Evolutionary conservation across 1,284 basidiomycete species (phyloP).

Genomic region (Chondrostereum purpureum): DNA sequence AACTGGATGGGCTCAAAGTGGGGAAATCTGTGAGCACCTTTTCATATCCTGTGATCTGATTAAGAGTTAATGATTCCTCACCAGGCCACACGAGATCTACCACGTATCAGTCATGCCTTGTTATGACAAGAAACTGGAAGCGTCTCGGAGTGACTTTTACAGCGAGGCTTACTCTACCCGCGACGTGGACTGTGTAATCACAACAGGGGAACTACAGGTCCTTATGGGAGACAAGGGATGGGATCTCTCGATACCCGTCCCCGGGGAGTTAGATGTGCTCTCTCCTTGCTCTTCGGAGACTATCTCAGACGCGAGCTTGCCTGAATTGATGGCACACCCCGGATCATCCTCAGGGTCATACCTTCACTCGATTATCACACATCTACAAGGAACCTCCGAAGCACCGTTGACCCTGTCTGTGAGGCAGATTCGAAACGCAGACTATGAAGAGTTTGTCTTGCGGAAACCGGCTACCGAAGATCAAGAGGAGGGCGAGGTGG

Average conservation of each 20-base stretch:
- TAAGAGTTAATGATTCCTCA: too few relatives aligned
- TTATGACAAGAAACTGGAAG: conserved; percentile 99
- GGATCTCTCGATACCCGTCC: conserved; percentile 59
- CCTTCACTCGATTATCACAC: conserved; percentile 70
- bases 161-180: conserved; percentile 72
- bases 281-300: conserved; percentile 5
- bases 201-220: conserved; percentile 89
- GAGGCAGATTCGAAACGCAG: conserved; percentile 45
- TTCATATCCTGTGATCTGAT: conserved; percentile 14
- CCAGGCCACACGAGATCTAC: conserved; percentile 79
- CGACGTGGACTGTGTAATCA: conserved; percentile 97
- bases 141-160: conserved; percentile 88
- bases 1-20: conserved; percentile 64
- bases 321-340: conserved; percentile 71
- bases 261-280: conserved; percentile 33
- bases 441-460: conserved; percentile 60
- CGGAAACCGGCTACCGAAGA: conserved; percentile 31
- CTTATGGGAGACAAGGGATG: conserved; percentile 82
- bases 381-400: conserved; percentile 32
- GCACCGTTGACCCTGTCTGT: conserved; percentile 47
- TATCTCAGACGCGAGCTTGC: conserved; percentile 33
- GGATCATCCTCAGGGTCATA: conserved; percentile 95
- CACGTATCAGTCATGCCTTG: conserved; percentile 99
- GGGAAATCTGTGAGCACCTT: conserved; percentile 53
- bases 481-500: conserved; percentile 40